These are phyloP conservation scores for Cenchrus purpureus DNA, from an alignment of 176 grass and related monocot species.

Conservation along the genomic window DNA sequence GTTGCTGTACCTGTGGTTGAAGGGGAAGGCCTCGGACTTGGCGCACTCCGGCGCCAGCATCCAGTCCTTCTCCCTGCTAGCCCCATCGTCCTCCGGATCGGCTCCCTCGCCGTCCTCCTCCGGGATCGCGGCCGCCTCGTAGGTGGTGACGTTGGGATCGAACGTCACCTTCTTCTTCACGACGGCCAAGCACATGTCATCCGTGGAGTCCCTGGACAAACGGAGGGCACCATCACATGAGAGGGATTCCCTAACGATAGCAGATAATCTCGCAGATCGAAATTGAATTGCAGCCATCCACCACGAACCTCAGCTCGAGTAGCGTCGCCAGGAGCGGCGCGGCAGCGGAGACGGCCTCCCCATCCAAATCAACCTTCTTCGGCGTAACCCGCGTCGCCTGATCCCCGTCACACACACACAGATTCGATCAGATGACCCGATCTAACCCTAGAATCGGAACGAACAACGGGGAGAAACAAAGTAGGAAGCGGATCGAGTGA, in stretches of 20 bases:
- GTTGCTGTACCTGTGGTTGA: constrained; percentile 88
- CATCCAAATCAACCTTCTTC: constrained; percentile 48
- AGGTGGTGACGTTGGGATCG: constrained; percentile 86
- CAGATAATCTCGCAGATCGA: not conserved
- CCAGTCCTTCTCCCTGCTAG: constrained; percentile 21
- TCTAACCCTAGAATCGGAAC: not conserved
- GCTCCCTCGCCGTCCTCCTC: constrained; percentile 49
- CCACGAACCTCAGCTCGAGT: constrained; percentile 51
- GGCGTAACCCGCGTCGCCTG: constrained; percentile 43
- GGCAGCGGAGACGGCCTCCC: constrained; percentile 51
- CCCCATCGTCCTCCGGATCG: constrained; percentile 32
- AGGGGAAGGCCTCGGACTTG: constrained; percentile 62
- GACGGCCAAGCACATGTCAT: constrained; percentile 56
- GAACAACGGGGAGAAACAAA: not conserved
- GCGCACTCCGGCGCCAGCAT: constrained; percentile 49
- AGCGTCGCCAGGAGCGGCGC: constrained; percentile 55
- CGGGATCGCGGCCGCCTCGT: constrained; percentile 50
- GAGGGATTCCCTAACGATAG: not conserved
- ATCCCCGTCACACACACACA: not conserved
- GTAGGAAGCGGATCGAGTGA: not conserved
- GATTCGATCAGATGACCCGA: not conserved
- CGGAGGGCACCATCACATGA: not conserved
- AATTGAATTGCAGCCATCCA: not conserved
- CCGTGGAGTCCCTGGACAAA: constrained; percentile 61
- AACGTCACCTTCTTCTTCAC: constrained; percentile 96